Conservation (phyloP, 306 rosid species). For the Nissolia schottii region DNA sequence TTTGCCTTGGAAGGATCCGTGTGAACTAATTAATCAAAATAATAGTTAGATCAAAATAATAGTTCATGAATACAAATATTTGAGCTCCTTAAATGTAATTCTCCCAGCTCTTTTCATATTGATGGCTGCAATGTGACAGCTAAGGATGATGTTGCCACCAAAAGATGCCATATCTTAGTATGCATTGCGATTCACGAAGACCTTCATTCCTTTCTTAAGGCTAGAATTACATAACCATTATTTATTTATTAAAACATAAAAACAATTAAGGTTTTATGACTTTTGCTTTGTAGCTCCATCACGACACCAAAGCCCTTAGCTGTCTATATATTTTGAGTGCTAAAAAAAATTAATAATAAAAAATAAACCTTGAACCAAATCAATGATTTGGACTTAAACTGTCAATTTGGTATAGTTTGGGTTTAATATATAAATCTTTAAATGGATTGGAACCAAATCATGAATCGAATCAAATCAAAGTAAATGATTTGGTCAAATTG, state of each 20-base stretch:
- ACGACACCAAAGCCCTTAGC: slow-evolving; percentile 23
- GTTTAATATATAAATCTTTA: neutral
- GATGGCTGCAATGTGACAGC: slow-evolving; percentile 22
- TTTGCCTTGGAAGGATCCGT: no score
- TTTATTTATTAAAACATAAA: neutral
- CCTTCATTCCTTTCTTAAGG: slow-evolving; percentile 12
- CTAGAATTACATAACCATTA: neutral
- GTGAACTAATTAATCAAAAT: no score
- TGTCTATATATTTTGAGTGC: slow-evolving; percentile 21
- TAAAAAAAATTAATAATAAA: no score
- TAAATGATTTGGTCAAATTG: neutral
- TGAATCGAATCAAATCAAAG: neutral
- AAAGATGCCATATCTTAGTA: neutral
- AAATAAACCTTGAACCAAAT: neutral
- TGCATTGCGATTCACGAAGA: neutral
- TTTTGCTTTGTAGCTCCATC: neutral
- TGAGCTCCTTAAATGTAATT: neutral
- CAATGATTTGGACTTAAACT: neutral
- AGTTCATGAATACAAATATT: no score
- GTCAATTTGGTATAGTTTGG: neutral
- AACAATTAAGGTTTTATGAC: neutral
- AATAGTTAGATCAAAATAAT: no score
- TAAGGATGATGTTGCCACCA: neutral
- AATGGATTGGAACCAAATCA: neutral
- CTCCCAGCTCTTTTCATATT: neutral